phyloP scores from a whole-genome alignment of 2,329 filamentous ascomycete genomes.

The Metarhizium robertsii region DNA sequence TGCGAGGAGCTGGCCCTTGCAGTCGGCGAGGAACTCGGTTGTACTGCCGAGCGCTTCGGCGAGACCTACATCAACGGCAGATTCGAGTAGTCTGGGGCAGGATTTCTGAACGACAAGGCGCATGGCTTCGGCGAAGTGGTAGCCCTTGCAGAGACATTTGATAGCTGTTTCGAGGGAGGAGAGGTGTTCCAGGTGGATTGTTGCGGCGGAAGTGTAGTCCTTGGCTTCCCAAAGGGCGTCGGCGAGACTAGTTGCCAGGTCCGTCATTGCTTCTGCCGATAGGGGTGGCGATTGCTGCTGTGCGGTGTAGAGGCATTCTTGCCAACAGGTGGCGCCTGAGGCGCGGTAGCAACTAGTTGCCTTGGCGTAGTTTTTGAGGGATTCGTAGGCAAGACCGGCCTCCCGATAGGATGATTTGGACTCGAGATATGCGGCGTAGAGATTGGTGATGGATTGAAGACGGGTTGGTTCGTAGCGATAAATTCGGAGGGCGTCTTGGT shows the following conservation, averaged over 20 bases:
- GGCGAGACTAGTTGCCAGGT: conserved; percentile 65
- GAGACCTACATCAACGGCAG: conserved; percentile 68
- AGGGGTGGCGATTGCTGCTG: conserved; percentile 54
- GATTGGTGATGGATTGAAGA: conserved; percentile 57
- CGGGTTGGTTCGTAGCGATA: conserved; percentile 73
- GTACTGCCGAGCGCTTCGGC: conserved; percentile 71
- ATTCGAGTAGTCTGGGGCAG: conserved; percentile 52
- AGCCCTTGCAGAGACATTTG: conserved; percentile 75
- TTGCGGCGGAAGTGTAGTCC: conserved; percentile 71
- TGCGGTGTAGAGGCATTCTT: conserved; percentile 77
- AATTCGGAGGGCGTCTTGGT: conserved; percentile 65
- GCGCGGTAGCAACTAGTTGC: conserved; percentile 79
- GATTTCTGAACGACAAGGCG: conserved; percentile 58
- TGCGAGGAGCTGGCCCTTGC: conserved; percentile 71
- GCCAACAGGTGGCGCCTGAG: conserved; percentile 71
- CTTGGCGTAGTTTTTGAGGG: conserved; percentile 60
- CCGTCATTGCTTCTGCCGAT: conserved; percentile 46
- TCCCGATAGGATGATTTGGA: conserved; percentile 70
- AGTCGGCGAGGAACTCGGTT: conserved; percentile 89
- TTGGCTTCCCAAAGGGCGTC: conserved; percentile 76
- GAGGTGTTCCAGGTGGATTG: conserved; percentile 75
- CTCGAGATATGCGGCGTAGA: conserved; percentile 74
- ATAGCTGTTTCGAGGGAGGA: conserved; percentile 60
- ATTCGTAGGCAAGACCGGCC: conserved; percentile 86
- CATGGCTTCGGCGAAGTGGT: conserved; percentile 81